Base-by-base conservation (phyloP, 2,329 filamentous ascomycete species). In the Calonectria montana region DNA sequence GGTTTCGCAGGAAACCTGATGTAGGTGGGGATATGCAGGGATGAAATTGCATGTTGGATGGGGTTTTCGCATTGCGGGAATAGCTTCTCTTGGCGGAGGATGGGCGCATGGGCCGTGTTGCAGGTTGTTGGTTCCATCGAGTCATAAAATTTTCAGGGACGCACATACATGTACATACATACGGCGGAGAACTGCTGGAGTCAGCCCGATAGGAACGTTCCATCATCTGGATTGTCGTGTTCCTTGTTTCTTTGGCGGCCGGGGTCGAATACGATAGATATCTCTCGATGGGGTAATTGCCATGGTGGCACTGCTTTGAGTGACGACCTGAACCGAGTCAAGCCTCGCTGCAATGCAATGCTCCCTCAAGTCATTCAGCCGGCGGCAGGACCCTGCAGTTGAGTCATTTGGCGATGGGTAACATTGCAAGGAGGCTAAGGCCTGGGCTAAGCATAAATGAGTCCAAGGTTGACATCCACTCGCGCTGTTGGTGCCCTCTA, bases 51-150 rank as follows among this genome's bases (percentile, higher is more conserved):
- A 47, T 31, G 39, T 61, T 62, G 29, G 18, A 10, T 9, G 41
- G 53, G 59, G 59, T 67, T 67, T 67, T 67, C 65, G 65, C 55
- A 67, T 67, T 7, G 47, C 45, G 31, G 27, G 37, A 45, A 50
- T 37, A 25, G 39, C 43, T 25, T 48, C 62, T 27, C 62, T 65
- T 47, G 45, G 62, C 62, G n/a, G 8, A 25, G 16, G 25, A 35
- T 35, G n/a, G n/a, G n/a, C n/a, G n/a, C n/a, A n/a, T 3, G 2
- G 29, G 50, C n/a, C 3, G 48, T 21, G 29, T 29, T 29, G 50
- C 15, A 9, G 50, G 31, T 16, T 59, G 16, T 13, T 39, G 53
- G 35, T 12, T 23, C 7, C 3, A 10, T 12, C 6, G 31, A 35
- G 31, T 35, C 7, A 35, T 12, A 35, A 31, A 35, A 35, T 35